Base-by-base conservation (phyloP, 2,329 filamentous ascomycete species). In the Podosphaera aphanis region DNA sequence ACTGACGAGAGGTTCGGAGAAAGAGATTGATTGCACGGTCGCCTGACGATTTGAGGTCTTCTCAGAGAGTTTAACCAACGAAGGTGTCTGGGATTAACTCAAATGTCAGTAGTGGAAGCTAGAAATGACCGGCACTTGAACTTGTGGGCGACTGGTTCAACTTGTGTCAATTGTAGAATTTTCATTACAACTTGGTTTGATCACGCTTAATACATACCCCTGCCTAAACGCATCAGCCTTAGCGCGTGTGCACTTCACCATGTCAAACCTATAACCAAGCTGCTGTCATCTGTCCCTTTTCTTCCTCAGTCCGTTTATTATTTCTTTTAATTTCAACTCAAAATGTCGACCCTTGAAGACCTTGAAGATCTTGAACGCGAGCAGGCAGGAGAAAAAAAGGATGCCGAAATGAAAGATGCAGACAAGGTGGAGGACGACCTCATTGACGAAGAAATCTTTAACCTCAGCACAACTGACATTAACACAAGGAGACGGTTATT, bases 391-490 rank as follows among this genome's bases (percentile, higher is more conserved):
- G 68, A 74, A 55, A 69, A 73, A 55, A 70, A 71, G 55, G 65
- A 70, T 66, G 79, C 79, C 44, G 84, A 93, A 48, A 94, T 94
- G 86, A 77, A 88, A 62, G 86, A 94, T 61, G 79, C 76, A 10
- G 77, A 79, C 51, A 66, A 76, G 47, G 73, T 74, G 56, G 78
- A 83, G 56, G 83, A 88, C 43, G 79, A 92, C 54, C 72, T 86
- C 46, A 72, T 98, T 52, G 88, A 95, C 63, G 79, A 88, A 47
- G 90, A 98, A 67, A 88, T 98, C 57, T 74, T 95, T 49, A 79
- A 76, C 62, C 79, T 92, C 56, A 88, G 80, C 69, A 95, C 90
- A 67, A 77, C 84, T 67, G 90, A 98, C 66, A 92, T 98, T 58
- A 71, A 83, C 58, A 93, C 85, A 57, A 76, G 90, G 63, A 82